Base-by-base conservation (phyloP, 495 filamentous ascomycete species). In the Tuber melanosporum region DNA sequence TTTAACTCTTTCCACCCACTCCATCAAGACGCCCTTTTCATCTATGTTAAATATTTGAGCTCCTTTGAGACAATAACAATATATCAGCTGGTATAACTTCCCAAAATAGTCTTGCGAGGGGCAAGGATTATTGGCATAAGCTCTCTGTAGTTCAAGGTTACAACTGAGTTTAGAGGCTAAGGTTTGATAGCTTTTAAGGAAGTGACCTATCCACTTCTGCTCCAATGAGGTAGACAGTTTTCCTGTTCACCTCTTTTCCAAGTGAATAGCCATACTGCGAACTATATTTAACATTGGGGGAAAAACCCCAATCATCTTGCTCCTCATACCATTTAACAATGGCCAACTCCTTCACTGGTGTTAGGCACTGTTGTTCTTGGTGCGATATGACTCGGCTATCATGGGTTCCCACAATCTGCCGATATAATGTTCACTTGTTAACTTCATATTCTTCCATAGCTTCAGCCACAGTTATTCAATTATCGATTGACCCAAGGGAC, bases 21-120 rank as follows among this genome's bases (percentile, higher is more conserved):
- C 72, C 4, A 77, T 43, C 22, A 77, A 15, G 9, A 75, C 71
- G 17, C 73, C 73, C 26, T 71, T 75, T 46, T 77, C 66, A 52
- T 77, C 62, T 32, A 72, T 46, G 10, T 77, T 77, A 62, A 47
- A 71, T 26, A 22, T 69, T 41, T 70, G 69, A 39, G 20, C 8
- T n/a, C 71, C 46, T 10, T 49, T 71, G 46, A 74, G 49, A 2
- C 43, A 8, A 42, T 74, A 10, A 26, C 74, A 39, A 1, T 15
- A 20, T 20, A 77, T 77, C 0, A 74, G 44, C 4, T 8, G 10
- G 0, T 41, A 41, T 8, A 74, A 26, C 42, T 74, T 74, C 17
- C 42, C 15, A 70, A 74, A 74, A 36, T 70, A 43, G n/a, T 74
- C 17, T 44, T 32, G 14, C 14, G 70, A 70, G 41, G 71, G 49